Evolutionary conservation across 768 basidiomycete genomes (phyloP), one percentile per base, ranked within the genome.

Genomic region (Boletus sensibilis): DNA sequence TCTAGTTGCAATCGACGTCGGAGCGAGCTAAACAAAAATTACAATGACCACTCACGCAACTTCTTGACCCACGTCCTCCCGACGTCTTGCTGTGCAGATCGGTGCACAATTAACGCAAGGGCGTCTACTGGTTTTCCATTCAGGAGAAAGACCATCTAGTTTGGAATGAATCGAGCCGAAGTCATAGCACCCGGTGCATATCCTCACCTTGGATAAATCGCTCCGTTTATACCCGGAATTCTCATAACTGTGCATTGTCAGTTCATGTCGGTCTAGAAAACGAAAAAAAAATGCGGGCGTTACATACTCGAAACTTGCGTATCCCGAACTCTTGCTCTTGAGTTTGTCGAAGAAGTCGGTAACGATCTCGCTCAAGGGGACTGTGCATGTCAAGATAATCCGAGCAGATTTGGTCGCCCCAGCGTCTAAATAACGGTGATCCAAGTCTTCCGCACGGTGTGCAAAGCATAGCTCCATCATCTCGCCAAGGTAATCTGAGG

Each of bases 381-480:
- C 68, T 2, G 77, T 81, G 65, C 92, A 95, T 13, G 84, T 88
- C 60, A 98, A 73, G 51, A 96, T 89, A 38, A 90, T 82, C 25
- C 93, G 85, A 9, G 87, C 75, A 7, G 71, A 71, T 23, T 55
- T 48, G 3, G 65, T 56, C n/a, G 39, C 50, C 21, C 74, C 71
- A n/a, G 74, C 70, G 51, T 96, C 93, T 20, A 98, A 78, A 67
- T 95, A 93, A 33, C 82, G 82, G 73, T 95, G 88, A 38, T 94
- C 88, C 50, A 96, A 72, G 45, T 92, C 84, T 53, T 88, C 84
- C 2, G 87, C 96, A 45, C 97, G 85, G 67, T 91, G 92, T 5
- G 82, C 78, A 69, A 85, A 90, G 68, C 94, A 97, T 1, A 98
- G 81, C 39, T 92, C 90, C 89, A 98, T 95, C 88, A 99, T 94